A percentile compares a stretch with the other conserved stretches of the same genome.
Conservation (phyloP, 2,329 filamentous ascomycete species). For the Myriosclerotinia curreyana region DNA sequence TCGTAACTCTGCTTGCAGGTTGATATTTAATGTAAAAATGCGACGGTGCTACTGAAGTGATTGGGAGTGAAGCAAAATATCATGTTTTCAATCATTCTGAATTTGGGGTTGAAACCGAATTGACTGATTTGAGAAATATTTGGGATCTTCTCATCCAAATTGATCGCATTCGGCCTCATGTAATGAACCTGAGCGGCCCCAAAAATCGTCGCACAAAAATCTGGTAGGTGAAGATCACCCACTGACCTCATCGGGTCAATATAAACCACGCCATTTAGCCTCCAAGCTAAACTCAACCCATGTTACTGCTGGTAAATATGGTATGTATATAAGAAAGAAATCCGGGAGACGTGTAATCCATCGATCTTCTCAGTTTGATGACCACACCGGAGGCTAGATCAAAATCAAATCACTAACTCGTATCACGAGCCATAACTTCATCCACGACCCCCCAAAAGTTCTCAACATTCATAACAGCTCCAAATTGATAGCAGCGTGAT, state of each 20-base stretch:
- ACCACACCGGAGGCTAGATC: not conserved
- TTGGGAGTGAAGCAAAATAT: too few species aligned
- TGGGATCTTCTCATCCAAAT: not conserved
- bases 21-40: not conserved
- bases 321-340: not conserved
- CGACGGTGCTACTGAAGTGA: not conserved
- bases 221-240: not conserved
- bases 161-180: not conserved
- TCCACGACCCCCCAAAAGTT: conserved; percentile 33
- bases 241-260: not conserved
- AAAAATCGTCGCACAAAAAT: too few species aligned
- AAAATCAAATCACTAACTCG: not conserved
- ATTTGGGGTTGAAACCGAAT: not conserved
- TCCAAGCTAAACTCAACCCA: not conserved
- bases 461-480: conserved; percentile 33
- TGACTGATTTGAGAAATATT: not conserved
- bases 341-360: too few species aligned
- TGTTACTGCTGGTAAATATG: not conserved
- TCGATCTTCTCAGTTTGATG: not conserved
- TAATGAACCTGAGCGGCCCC: accelerated
- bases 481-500: conserved; percentile 34
- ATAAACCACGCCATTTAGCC: not conserved
- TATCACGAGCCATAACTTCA: conserved; percentile 19
- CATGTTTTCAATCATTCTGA: not conserved
- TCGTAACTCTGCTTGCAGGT: not conserved